Evolutionary conservation across 2,329 filamentous ascomycete species (phyloP).

Genomic region (Hansfordia pulvinata): DNA sequence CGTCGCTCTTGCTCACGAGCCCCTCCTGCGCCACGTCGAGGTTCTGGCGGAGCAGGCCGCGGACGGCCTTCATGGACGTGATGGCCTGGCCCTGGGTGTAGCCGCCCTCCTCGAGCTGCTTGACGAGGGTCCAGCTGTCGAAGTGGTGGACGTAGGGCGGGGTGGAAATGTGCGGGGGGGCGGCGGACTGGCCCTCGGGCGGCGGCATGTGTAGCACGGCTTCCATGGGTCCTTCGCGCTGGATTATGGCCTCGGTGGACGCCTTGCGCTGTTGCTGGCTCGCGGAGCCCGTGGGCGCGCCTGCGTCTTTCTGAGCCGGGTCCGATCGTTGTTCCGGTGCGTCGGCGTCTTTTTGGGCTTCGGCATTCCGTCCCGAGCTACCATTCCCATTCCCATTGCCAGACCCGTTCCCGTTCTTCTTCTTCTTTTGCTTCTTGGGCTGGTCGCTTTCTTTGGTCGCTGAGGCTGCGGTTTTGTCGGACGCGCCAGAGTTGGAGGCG

Average conservation of each 20-base stretch:
- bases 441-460: too few relatives aligned
- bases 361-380: constrained; percentile 1
- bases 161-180: constrained; percentile 50
- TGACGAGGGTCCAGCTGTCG: constrained; percentile 83
- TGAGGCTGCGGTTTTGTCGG: constrained; percentile 6
- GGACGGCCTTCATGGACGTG: constrained; percentile 84
- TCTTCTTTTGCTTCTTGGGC: too few relatives aligned
- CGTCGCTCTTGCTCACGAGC: constrained; percentile 78
- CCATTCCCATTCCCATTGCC: too few relatives aligned
- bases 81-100: constrained; percentile 66
- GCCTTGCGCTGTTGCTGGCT: constrained; percentile 15
- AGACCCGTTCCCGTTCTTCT: too few relatives aligned
- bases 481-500: constrained; percentile 5
- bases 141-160: constrained; percentile 90
- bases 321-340: constrained; percentile 2
- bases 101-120: constrained; percentile 56
- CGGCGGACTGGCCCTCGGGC: constrained; percentile 12
- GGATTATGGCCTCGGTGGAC: constrained; percentile 23
- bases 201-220: constrained; percentile 28
- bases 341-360: constrained; percentile 3
- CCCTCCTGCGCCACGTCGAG: constrained; percentile 67
- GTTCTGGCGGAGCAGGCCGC: constrained; percentile 63
- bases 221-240: constrained; percentile 31
- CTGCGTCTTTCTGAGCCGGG: constrained; percentile 2
- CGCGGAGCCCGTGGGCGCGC: constrained; percentile 4